Evolutionary conservation across 1,284 basidiomycete species (phyloP).

Genomic region (Veloboletus limbatus): DNA sequence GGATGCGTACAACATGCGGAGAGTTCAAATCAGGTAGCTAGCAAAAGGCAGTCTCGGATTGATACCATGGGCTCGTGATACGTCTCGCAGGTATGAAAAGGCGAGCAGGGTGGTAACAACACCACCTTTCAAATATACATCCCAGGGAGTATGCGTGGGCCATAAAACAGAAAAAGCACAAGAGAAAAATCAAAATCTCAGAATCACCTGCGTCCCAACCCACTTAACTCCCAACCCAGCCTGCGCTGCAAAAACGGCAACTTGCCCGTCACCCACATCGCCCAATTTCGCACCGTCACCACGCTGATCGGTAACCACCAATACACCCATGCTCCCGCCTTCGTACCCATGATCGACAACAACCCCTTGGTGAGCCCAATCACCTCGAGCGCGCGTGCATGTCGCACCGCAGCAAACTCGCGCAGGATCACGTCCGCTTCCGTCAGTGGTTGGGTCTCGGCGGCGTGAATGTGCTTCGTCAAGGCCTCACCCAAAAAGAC

Average conservation of each 20-base stretch:
- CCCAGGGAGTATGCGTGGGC: too few relatives aligned
- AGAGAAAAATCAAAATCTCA: not conserved
- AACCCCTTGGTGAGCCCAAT: slow-evolving; percentile 26
- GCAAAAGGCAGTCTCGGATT: too few relatives aligned
- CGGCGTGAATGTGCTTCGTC: slow-evolving; percentile 22
- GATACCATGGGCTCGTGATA: too few relatives aligned
- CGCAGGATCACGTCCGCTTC: slow-evolving; percentile 21
- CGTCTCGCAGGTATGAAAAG: too few relatives aligned
- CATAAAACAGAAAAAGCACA: too few relatives aligned
- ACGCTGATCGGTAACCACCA: slow-evolving; percentile 26
- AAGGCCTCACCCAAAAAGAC: slow-evolving; percentile 32
- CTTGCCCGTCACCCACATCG: slow-evolving; percentile 18
- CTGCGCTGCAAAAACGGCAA: slow-evolving; percentile 13
- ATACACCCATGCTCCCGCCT: slow-evolving; percentile 1
- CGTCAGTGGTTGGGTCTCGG: slow-evolving; percentile 11
- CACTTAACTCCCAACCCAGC: slow-evolving; percentile 29
- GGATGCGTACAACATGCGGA: too few relatives aligned
- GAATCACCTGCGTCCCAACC: slow-evolving; percentile 21
- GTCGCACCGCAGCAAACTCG: slow-evolving; percentile 19
- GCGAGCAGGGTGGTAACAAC: too few relatives aligned
- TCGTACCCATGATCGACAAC: slow-evolving; percentile 16
- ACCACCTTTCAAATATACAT: too few relatives aligned
- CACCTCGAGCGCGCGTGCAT: slow-evolving; percentile 22
- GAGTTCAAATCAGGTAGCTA: too few relatives aligned
- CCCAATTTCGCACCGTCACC: slow-evolving; percentile 15